Conservation (phyloP, 169 alveolate genomes). For the Toxoplasma gondii region DNA sequence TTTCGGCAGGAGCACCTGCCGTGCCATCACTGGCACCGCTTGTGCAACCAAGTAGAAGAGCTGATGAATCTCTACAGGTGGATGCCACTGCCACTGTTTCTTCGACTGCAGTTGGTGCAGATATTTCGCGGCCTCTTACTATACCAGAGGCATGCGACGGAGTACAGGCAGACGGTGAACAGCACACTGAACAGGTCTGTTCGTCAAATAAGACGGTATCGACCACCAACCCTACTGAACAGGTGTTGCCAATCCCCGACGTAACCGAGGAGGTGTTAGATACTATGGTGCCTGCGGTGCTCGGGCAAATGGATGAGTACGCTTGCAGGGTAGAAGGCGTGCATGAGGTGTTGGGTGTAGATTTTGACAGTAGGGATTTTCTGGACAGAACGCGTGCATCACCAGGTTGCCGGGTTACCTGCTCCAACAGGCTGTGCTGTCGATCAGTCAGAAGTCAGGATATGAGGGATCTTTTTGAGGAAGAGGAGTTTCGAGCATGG, state of each 20-base stretch:
- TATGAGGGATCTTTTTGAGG: conserved; percentile 48
- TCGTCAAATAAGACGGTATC: neutral
- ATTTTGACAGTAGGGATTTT: conserved; percentile 31
- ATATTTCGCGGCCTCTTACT: neutral
- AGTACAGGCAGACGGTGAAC: neutral
- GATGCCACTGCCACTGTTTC: neutral
- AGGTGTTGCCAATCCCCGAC: neutral
- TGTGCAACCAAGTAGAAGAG: neutral
- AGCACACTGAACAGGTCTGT: neutral
- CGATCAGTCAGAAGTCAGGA: conserved; percentile 28
- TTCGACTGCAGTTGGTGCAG: neutral
- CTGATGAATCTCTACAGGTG: neutral
- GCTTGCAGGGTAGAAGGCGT: conserved; percentile 25
- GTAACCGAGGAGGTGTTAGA: neutral
- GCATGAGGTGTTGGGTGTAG: conserved; percentile 6
- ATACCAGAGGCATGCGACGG: neutral
- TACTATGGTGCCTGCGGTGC: neutral
- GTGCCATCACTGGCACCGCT: neutral
- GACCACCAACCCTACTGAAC: too few relatives aligned
- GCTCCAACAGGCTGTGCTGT: conserved; percentile 60
- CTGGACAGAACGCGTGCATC: neutral
- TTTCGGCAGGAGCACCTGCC: neutral
- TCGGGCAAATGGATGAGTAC: conserved; percentile 56
- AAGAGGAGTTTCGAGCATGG: conserved; percentile 70
- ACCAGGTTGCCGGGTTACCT: conserved; percentile 39